Evolutionary conservation across 1,284 basidiomycete species (phyloP).

Genomic region (Heterobasidion irregulare): DNA sequence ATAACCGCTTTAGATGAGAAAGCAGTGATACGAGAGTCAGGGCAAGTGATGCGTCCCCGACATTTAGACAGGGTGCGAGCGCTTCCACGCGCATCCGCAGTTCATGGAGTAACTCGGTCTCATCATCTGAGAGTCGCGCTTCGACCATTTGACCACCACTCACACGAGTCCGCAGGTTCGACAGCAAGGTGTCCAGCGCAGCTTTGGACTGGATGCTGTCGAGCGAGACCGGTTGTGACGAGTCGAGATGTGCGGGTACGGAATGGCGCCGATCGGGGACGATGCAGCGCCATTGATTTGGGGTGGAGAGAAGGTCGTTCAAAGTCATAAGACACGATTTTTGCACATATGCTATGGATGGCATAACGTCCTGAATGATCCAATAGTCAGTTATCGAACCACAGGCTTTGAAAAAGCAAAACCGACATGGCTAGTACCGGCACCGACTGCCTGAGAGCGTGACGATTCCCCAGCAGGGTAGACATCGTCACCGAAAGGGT

Average conservation of each 20-base stretch:
- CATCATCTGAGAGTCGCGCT: constrained; percentile 28
- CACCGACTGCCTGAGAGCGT: background rate
- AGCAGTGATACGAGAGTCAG: constrained; percentile 60
- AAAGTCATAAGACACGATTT: constrained; percentile 66
- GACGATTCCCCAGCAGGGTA: background rate
- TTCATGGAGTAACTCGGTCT: constrained; percentile 53
- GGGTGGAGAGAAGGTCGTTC: constrained; percentile 57
- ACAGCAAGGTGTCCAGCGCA: constrained; percentile 55
- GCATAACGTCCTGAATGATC: constrained; percentile 40
- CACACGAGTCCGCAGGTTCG: constrained; percentile 48
- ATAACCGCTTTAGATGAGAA: constrained; percentile 54
- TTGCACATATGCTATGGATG: constrained; percentile 63
- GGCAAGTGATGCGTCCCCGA: constrained; percentile 50
- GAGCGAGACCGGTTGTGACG: constrained; percentile 21
- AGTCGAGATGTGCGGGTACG: constrained; percentile 35
- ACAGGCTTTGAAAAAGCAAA: background rate
- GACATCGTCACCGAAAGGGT: background rate
- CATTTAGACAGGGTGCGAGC: constrained; percentile 34
- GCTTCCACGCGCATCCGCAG: constrained; percentile 44
- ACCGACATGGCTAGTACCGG: background rate
- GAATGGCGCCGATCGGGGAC: constrained; percentile 59
- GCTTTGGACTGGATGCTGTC: constrained; percentile 28
- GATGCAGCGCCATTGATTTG: constrained; percentile 42
- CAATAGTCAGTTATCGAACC: background rate
- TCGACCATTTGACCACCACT: constrained; percentile 36